Base-by-base conservation (phyloP, 148 eudicot genomes). In the Rhododendron molle region DNA sequence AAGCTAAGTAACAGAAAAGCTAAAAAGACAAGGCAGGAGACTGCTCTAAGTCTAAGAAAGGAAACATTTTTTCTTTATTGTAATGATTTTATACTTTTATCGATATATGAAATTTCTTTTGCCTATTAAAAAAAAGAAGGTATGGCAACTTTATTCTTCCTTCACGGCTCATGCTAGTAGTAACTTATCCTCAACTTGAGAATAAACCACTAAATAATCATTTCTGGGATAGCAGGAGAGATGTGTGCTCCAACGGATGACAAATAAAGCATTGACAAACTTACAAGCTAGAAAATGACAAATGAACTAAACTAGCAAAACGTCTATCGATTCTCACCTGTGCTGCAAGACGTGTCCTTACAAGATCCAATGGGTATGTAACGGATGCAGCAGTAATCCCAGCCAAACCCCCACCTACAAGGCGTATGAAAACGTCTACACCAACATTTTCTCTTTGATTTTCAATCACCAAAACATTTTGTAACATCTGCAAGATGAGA, bases 321-420 rank as follows among this genome's bases (percentile, higher is more conserved):
- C 5, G 34, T 62, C 38, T 34, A 36, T 83, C 69, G 49, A 62
- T 49, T 81, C 28, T 84, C 82, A 93, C 96, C 92, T 94, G 95
- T 58, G 95, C 93, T 82, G 96, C 93, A 89, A 94, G 93, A 47
- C 96, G 93, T 44, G 96, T 94, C 88, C 96, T 91, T 83, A 94
- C 93, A 84, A 94, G 88, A 86, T 94, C 96, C 85, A 94, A 91
- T 40, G 96, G 96, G 83, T 94, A 94, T 28, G 96, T 91, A 44
- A 83, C 83, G 38, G 95, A 82, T 47, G 96, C 98, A 87, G 99
- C 92, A 32, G 99, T 96, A 50, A 96, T 83, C 87, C 99, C 99
- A 76, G 99, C 94, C 88, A 97, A 88, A 81, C 97, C 96, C 49
- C 99, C 99, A 80, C 99, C 93, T 5, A 91, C 76, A 81, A 97